A percentile compares a stretch with the other conserved stretches of the same genome.
Evolutionary conservation across 257 asterid species (phyloP).

Genomic region (Ballota nigra): DNA sequence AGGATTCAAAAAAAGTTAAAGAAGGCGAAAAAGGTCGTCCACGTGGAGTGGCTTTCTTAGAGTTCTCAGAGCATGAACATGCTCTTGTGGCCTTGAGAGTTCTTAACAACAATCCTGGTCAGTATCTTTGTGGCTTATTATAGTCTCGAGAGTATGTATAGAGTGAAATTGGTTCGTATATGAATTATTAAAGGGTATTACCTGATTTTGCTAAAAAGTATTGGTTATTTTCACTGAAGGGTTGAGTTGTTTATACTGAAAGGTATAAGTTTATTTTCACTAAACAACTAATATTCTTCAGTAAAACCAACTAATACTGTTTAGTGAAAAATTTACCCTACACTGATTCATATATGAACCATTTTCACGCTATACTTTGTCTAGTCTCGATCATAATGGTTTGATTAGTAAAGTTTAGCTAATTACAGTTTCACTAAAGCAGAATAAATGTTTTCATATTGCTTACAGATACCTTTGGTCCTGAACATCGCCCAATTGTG

Average conservation of each 20-base stretch:
- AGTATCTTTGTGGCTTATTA: slow-evolving; percentile 4
- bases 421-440: background rate
- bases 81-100: slow-evolving; percentile 98
- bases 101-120: slow-evolving; percentile 94
- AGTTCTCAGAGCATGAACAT: slow-evolving; percentile 96
- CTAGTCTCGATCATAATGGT: background rate
- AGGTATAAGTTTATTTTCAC: too few species aligned
- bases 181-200: too few species aligned
- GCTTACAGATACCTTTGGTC: slow-evolving; percentile 65
- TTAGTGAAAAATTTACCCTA: too few species aligned
- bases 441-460: background rate
- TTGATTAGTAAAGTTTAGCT: background rate
- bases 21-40: slow-evolving; percentile 56
- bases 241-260: too few species aligned
- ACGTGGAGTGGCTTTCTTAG: slow-evolving; percentile 92
- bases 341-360: too few species aligned
- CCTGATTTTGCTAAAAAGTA: too few species aligned
- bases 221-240: too few species aligned
- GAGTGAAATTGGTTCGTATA: too few species aligned
- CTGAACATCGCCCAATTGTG: slow-evolving; percentile 93
- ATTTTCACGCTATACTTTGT: too few species aligned
- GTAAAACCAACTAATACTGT: too few species aligned
- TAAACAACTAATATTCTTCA: too few species aligned
- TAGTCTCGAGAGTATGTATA: background rate
- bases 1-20: slow-evolving; percentile 55